Conservation (phyloP, 805 yeast species). For the Starmera quercuum region DNA sequence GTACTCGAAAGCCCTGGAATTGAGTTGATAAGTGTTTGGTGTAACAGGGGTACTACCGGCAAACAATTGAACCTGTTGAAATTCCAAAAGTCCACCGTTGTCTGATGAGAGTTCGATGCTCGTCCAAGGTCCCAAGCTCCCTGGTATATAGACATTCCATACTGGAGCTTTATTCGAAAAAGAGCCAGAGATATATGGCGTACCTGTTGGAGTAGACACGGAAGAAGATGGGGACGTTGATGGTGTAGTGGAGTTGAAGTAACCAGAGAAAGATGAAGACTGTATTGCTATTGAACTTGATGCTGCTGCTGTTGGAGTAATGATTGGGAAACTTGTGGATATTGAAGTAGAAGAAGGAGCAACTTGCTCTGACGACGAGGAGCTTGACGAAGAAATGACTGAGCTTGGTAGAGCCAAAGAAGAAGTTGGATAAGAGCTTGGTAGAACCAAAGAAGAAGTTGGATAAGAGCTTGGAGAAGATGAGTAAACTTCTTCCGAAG, state of each 20-base stretch:
- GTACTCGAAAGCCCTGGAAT: neutral
- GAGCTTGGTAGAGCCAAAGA: slow-evolving; percentile 18
- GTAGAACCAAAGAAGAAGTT: slow-evolving; percentile 17
- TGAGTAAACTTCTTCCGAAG: neutral
- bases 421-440: slow-evolving; percentile 18
- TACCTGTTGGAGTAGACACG: neutral
- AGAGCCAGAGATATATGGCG: slow-evolving; percentile 3
- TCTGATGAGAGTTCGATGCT: neutral
- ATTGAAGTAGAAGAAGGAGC: slow-evolving; percentile 26
- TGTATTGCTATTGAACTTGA: neutral
- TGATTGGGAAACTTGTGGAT: slow-evolving; percentile 9
- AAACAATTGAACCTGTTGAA: neutral
- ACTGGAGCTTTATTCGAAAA: slow-evolving; percentile 1
- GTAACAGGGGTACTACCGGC: neutral
- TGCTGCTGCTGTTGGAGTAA: neutral
- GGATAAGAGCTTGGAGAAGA: slow-evolving; percentile 19
- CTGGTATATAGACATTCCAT: slow-evolving; percentile 2
- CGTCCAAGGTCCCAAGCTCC: slow-evolving; percentile 1
- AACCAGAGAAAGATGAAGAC: neutral
- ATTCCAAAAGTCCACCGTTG: neutral
- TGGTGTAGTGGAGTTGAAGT: neutral
- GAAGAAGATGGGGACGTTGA: neutral
- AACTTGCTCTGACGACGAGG: slow-evolving; percentile 17
- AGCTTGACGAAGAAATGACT: slow-evolving; percentile 18
- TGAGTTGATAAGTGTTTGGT: slow-evolving; percentile 1